Conservation (phyloP, 106 monocot species). For the Dendrobium huoshanense region DNA sequence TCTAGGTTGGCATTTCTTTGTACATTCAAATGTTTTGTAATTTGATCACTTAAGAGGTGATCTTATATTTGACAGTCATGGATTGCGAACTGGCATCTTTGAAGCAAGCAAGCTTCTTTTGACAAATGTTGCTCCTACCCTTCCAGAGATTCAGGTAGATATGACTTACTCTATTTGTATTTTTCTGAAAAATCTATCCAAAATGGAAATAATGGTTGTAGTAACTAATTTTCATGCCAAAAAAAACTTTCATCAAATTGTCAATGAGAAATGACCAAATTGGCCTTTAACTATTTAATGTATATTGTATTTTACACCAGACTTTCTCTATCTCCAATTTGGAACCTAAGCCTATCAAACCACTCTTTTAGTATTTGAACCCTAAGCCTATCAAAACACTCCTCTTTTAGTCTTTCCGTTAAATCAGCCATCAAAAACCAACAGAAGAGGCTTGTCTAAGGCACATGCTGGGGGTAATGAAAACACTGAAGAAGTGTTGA, state of each 20-base stretch:
- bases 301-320: neutral
- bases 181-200: neutral
- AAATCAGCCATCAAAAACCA: too few species aligned
- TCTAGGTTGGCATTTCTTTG: slow-evolving; percentile 31
- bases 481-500: too few species aligned
- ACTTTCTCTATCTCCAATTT: too few species aligned
- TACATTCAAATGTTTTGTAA: neutral
- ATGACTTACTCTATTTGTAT: neutral
- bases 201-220: neutral
- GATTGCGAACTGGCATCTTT: slow-evolving; percentile 59
- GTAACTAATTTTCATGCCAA: neutral
- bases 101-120: slow-evolving; percentile 58
- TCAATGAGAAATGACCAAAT: too few species aligned
- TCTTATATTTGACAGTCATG: slow-evolving; percentile 39
- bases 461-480: too few species aligned
- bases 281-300: neutral
- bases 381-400: too few species aligned
- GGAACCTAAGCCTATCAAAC: too few species aligned
- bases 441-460: too few species aligned
- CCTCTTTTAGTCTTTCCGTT: too few species aligned
- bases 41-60: neutral
- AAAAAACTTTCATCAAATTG: neutral
- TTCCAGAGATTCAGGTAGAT: slow-evolving; percentile 53
- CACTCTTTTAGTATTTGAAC: too few species aligned
- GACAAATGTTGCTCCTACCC: slow-evolving; percentile 37